These are phyloP conservation scores for Podila clonocystis DNA, from an alignment of 192 early-diverging fungal species.

Conservation along the genomic window DNA sequence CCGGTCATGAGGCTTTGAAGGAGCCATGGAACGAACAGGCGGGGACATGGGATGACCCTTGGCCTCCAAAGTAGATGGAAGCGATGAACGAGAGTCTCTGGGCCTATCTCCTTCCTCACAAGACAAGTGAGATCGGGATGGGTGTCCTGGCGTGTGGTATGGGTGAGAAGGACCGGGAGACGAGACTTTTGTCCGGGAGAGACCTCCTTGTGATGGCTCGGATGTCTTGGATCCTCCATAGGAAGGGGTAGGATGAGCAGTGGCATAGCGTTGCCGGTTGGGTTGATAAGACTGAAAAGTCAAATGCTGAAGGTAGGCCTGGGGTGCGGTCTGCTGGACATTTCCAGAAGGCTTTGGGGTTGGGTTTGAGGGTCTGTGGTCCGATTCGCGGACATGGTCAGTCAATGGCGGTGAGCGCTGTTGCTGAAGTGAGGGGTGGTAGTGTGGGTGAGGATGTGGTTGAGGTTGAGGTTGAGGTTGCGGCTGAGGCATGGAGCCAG, in stretches of 20 bases:
- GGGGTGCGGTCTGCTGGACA: neutral
- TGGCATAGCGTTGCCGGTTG: conserved; percentile 6
- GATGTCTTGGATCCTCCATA: neutral
- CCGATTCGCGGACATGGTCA: conserved; percentile 52
- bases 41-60: too few relatives aligned
- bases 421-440: conserved; percentile 48
- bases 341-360: neutral
- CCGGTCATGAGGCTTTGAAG: too few relatives aligned
- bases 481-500: neutral
- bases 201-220: neutral
- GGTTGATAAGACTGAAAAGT: conserved; percentile 4
- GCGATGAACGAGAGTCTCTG: neutral
- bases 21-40: too few relatives aligned
- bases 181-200: neutral
- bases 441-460: conserved; percentile 10
- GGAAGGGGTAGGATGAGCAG: conserved; percentile 1
- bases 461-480: conserved; percentile 4
- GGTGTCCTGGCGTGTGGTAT: neutral
- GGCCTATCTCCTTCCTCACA: neutral
- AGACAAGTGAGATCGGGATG: neutral
- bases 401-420: conserved; percentile 38
- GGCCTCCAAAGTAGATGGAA: too few relatives aligned
- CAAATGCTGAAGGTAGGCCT: neutral
- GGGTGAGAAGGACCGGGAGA: neutral
- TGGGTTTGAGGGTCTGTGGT: conserved; percentile 32